Conservation (phyloP, 106 monocot genomes). For the Phalaenopsis aphrodite region DNA sequence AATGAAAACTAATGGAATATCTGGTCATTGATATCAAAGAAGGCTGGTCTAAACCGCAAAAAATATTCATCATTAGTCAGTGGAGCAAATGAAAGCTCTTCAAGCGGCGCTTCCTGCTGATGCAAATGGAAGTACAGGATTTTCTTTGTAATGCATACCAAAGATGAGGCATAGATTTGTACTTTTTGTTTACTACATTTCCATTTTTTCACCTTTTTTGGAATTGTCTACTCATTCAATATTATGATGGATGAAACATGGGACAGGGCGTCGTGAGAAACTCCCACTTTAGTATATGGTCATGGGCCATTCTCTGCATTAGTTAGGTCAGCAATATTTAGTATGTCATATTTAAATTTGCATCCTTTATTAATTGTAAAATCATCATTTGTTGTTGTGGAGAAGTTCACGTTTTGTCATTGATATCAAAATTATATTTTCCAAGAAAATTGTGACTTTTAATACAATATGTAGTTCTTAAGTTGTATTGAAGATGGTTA, state of each 20-base stretch:
- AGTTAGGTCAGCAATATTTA: neutral
- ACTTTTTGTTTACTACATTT: neutral
- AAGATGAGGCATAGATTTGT: neutral
- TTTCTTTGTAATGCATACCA: neutral
- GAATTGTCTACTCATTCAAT: neutral
- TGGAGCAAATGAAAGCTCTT: neutral
- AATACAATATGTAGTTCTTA: neutral
- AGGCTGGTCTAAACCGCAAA: neutral
- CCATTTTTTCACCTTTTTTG: neutral
- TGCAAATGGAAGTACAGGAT: neutral
- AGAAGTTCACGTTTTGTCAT: neutral
- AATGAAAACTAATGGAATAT: neutral
- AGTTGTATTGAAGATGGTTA: neutral
- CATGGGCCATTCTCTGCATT: neutral
- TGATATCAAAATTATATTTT: neutral
- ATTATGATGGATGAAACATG: neutral
- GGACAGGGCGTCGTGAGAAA: neutral
- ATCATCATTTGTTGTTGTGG: neutral
- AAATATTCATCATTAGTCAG: neutral
- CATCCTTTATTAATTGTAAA: neutral
- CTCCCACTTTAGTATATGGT: neutral
- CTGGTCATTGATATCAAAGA: neutral
- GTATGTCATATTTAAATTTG: neutral
- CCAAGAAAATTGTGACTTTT: neutral
- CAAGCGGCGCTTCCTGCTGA: neutral